phyloP scores from a whole-genome alignment of 192 early-diverging fungal species.

The Backusella mclennaniae region DNA sequence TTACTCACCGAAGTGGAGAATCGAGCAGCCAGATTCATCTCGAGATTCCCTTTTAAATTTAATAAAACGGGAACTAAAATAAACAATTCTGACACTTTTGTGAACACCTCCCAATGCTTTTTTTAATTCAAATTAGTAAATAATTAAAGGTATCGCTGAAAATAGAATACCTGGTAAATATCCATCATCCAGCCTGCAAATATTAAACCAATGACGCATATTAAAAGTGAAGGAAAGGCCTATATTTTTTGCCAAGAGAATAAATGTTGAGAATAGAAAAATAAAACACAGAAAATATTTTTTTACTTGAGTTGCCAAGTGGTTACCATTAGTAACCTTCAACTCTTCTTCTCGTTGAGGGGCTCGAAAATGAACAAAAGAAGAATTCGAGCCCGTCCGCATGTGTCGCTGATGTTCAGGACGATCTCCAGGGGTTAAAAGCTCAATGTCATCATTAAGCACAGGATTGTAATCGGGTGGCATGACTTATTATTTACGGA shows the following conservation, averaged over 20 bases:
- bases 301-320: constrained; percentile 17
- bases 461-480: neutral
- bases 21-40: constrained; percentile 87
- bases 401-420: neutral
- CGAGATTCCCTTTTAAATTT: constrained; percentile 90
- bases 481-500: neutral
- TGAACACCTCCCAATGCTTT: constrained; percentile 70
- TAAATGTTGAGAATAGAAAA: neutral
- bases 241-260: constrained; percentile 26
- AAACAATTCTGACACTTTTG: constrained; percentile 67
- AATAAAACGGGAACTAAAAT: constrained; percentile 84
- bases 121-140: neutral
- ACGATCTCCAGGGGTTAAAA: neutral
- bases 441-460: neutral
- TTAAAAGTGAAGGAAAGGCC: constrained; percentile 63
- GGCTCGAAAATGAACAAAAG: constrained; percentile 20
- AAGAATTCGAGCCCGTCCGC: constrained; percentile 4
- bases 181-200: constrained; percentile 73
- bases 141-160: neutral
- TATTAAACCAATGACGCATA: constrained; percentile 69
- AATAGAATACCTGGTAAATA: constrained; percentile 50
- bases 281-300: neutral
- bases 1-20: constrained; percentile 61
- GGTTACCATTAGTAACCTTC: neutral
- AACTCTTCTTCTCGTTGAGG: neutral